These are phyloP conservation scores for Paecilomyces niveus DNA, from an alignment of 2,329 filamentous ascomycete species.

Conservation along the genomic window DNA sequence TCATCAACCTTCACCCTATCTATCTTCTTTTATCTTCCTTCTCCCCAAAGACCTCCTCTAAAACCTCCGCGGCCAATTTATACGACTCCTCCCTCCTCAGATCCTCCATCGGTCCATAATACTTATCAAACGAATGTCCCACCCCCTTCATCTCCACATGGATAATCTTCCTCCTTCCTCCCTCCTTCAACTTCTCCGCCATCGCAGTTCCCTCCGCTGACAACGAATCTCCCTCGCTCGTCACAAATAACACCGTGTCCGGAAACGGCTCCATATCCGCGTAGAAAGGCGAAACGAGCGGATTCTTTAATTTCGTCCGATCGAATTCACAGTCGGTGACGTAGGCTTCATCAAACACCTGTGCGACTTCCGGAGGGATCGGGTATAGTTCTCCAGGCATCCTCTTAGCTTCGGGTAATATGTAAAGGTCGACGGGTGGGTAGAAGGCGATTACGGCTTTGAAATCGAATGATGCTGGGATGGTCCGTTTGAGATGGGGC, in stretches of 20 bases:
- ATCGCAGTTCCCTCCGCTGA: constrained; percentile 18
- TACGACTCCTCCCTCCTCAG: constrained; percentile 10
- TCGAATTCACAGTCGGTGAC: constrained; percentile 17
- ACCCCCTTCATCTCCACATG: constrained; percentile 25
- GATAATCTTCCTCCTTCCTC: constrained; percentile 12
- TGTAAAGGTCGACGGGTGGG: constrained; percentile 17
- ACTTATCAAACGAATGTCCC: constrained; percentile 34
- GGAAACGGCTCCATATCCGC: constrained; percentile 20
- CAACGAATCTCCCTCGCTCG: constrained; percentile 15
- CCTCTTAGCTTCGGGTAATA: constrained; percentile 6
- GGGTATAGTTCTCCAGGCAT: constrained; percentile 8
- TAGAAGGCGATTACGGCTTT: constrained; percentile 26
- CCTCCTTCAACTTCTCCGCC: constrained; percentile 13
- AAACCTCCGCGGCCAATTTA: neutral
- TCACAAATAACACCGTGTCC: constrained; percentile 17
- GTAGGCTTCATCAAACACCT: constrained; percentile 20
- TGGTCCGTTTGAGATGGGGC: neutral
- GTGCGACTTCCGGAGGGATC: constrained; percentile 15
- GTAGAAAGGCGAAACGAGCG: constrained; percentile 20
- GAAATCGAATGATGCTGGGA: constrained; percentile 5
- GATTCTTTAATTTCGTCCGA: neutral
- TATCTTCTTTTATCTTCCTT: neutral
- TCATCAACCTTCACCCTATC: too few species aligned
- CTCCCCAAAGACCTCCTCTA: neutral
- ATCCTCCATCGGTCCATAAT: neutral